phyloP scores from a whole-genome alignment of 441 rosid species.

The Populus hybrid region DNA sequence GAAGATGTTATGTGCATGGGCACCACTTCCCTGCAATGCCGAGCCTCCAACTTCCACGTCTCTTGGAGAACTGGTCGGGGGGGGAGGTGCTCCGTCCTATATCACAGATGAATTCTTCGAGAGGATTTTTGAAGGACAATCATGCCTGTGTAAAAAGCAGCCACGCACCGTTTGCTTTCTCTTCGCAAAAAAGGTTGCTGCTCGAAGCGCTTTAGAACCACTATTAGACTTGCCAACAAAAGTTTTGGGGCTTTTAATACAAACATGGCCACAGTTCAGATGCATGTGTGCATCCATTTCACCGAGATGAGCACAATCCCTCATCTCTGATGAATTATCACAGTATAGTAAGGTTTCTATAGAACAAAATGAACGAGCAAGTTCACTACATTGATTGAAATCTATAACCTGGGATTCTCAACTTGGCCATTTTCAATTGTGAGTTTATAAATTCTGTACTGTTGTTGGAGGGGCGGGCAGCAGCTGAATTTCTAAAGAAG shows the following conservation, averaged over 20 bases:
- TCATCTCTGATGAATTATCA: too few species aligned
- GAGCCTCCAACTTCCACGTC: conserved; percentile 48
- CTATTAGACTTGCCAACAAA: conserved; percentile 48
- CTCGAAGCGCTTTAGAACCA: conserved; percentile 70
- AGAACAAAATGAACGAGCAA: too few species aligned
- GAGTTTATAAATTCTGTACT: too few species aligned
- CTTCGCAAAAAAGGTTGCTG: conserved; percentile 78
- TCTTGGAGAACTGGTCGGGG: conserved; percentile 84
- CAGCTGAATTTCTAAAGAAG: background rate
- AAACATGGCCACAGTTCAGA: background rate
- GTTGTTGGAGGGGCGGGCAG: background rate
- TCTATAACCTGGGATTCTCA: background rate
- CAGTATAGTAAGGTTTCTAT: too few species aligned
- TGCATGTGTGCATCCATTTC: background rate
- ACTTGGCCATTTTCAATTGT: background rate
- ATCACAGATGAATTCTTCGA: conserved; percentile 50
- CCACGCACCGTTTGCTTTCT: conserved; percentile 50
- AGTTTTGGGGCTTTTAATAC: conserved; percentile 42
- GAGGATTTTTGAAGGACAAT: conserved; percentile 35
- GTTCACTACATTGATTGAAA: background rate
- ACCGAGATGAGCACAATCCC: too few species aligned
- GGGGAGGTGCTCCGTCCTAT: conserved; percentile 77
- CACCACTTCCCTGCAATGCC: conserved; percentile 92
- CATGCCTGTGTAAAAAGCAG: conserved; percentile 59
- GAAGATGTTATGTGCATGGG: conserved; percentile 76